Conservation (phyloP, 768 basidiomycete genomes). For the Boletus sp. region DNA sequence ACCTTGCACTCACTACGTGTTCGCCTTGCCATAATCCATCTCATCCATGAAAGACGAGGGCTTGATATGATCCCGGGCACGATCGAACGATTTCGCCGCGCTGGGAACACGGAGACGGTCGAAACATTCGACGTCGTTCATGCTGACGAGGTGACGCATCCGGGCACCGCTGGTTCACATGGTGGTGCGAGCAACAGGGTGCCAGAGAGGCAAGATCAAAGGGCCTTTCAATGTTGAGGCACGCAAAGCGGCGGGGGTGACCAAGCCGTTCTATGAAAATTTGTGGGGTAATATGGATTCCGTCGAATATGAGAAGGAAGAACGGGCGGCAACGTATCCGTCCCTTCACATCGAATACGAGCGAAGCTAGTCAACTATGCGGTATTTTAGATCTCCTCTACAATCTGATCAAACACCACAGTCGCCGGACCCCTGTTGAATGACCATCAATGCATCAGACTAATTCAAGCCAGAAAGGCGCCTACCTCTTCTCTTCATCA, state of each 20-base stretch:
- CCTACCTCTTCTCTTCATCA: slow-evolving; percentile 24
- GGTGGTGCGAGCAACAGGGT: not conserved
- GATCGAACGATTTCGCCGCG: not conserved
- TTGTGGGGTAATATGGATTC: not conserved
- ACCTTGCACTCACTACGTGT: not conserved
- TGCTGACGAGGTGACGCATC: slow-evolving; percentile 73
- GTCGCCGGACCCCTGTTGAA: slow-evolving; percentile 29
- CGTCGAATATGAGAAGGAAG: not conserved
- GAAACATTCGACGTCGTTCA: slow-evolving; percentile 73
- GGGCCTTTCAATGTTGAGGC: not conserved
- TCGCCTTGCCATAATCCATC: slow-evolving; percentile 59
- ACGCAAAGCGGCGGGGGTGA: not conserved
- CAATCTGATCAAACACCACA: slow-evolving; percentile 33
- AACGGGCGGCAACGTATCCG: too few species aligned
- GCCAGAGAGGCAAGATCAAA: too few species aligned
- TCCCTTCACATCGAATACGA: not conserved
- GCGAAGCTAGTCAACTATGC: not conserved
- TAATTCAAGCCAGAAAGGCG: not conserved
- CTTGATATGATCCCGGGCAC: not conserved
- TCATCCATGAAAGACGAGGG: slow-evolving; percentile 62
- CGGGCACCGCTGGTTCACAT: slow-evolving; percentile 33
- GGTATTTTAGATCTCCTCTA: slow-evolving; percentile 23
- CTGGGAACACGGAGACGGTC: slow-evolving; percentile 48
- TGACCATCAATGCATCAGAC: not conserved
- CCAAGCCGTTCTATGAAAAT: not conserved